phyloP scores from a whole-genome alignment of 169 alveolate species.

The Babesia ovis region DNA sequence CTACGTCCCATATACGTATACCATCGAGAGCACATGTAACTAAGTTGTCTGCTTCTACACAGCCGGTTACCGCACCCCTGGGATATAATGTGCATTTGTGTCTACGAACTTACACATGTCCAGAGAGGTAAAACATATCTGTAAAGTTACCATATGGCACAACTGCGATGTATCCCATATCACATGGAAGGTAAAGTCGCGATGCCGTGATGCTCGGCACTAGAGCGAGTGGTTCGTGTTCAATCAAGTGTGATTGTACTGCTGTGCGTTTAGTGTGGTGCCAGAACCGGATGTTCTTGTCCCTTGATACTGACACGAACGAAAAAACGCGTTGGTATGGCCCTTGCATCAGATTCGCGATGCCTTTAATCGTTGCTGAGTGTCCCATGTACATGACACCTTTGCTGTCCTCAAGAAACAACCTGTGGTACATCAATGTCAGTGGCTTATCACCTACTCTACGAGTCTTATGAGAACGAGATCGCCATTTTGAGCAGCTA shows the following conservation, averaged over 20 bases:
- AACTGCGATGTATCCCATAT: conserved; percentile 42
- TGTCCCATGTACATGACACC: conserved; percentile 50
- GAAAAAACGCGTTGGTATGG: conserved; percentile 4
- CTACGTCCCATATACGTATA: conserved; percentile 53
- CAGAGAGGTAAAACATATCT: conserved; percentile 14
- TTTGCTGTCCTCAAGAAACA: conserved; percentile 24
- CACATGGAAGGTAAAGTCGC: conserved; percentile 37
- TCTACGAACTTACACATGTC: conserved; percentile 24
- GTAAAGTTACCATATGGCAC: conserved; percentile 20
- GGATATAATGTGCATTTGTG: neutral
- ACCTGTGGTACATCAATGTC: neutral
- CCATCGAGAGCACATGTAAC: conserved; percentile 60
- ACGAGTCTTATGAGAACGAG: conserved; percentile 30
- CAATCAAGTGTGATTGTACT: conserved; percentile 24
- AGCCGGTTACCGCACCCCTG: conserved; percentile 61
- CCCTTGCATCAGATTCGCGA: conserved; percentile 43
- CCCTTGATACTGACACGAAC: conserved; percentile 54
- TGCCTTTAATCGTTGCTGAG: conserved; percentile 42
- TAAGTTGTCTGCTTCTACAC: conserved; percentile 37
- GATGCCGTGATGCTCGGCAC: conserved; percentile 9
- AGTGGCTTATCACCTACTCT: conserved; percentile 2
- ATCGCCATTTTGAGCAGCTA: conserved; percentile 55
- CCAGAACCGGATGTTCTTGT: conserved; percentile 62
- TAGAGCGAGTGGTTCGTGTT: conserved; percentile 31
- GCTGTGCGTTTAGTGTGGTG: conserved; percentile 28